Evolutionary conservation across 495 filamentous ascomycete genomes (phyloP), one percentile per base, ranked within the genome.

Genomic region (Trichoderma gamsii): DNA sequence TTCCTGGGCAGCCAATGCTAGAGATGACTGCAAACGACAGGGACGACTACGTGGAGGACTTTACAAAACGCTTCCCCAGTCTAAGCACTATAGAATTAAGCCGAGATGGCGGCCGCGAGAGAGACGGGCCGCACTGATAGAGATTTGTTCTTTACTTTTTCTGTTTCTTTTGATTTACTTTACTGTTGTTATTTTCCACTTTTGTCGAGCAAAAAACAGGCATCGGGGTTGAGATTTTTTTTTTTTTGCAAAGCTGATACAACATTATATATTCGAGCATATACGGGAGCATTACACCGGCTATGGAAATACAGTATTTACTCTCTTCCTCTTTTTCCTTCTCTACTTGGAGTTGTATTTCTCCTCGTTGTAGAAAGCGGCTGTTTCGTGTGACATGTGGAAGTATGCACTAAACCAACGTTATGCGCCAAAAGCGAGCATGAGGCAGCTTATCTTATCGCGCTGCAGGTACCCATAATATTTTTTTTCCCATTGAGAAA

Each of bases 1-100:
- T 83, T 41, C 78, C 80, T 0, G 79, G 79, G 3, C 79, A 79
- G 38, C 73, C 80, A 4, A 69, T 73, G 56, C 72, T 83, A 70
- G 70, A 77, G n/a, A 83, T 83, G 81, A 76, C 75, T 66, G 72
- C 77, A 25, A 73, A 75, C 66, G 78, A 83, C 66, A 85, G 79
- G 71, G 83, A 85, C 66, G 83, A 86, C 66, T 85, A 85, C 73
- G 71, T 86, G 18, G 71, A 73, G 65, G 82, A 89, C 75, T 97
- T 97, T 73, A 88, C 87, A 71, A 89, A 90, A 76, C 81, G 91
- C 59, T 97, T 91, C 75, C 93, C 93, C 1, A 92, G 87, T 72
- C 80, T 97, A 29, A 87, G 85, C 27, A 87, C 89, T 0, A 81
- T 96, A 63, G 92, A 96, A 21, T 61, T 61, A 25, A 61, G 56